These are phyloP conservation scores for Scutellaria baicalensis DNA, from an alignment of 257 asterid genomes.

Conservation along the genomic window DNA sequence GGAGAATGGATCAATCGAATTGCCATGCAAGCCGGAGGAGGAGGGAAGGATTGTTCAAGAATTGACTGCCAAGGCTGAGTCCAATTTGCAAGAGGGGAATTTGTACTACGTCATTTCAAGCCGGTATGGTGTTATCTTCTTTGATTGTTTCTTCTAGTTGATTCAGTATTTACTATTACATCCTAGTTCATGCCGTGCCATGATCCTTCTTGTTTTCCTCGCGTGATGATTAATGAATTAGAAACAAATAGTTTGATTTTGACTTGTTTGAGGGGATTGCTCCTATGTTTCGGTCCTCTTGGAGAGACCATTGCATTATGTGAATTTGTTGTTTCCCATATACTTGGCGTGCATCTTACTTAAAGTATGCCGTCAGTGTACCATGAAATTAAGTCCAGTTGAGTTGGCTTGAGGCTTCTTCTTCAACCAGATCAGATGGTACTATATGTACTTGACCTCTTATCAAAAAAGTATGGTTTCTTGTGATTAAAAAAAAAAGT, in stretches of 20 bases:
- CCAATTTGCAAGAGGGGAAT: conserved; percentile 70
- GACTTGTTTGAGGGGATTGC: neutral
- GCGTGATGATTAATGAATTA: neutral
- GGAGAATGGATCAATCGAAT: conserved; percentile 78
- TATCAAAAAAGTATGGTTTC: no score
- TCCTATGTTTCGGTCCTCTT: neutral
- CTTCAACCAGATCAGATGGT: neutral
- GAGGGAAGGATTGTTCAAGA: conserved; percentile 67
- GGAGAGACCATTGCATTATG: neutral
- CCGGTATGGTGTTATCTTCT: conserved; percentile 33
- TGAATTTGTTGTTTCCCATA: neutral
- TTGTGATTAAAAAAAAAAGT: no score
- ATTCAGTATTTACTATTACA: neutral
- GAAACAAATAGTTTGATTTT: neutral
- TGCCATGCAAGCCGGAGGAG: conserved; percentile 82
- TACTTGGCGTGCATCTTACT: neutral
- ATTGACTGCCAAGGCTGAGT: conserved; percentile 55
- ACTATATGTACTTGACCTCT: neutral
- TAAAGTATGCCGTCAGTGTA: neutral
- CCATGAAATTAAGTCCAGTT: neutral
- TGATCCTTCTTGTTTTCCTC: neutral
- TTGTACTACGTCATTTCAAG: conserved; percentile 58
- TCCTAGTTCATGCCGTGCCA: neutral
- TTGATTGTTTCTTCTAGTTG: neutral
- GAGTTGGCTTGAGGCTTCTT: neutral